phyloP scores from a whole-genome alignment of 176 grass and related monocot genomes.

The Triticum monococcum region DNA sequence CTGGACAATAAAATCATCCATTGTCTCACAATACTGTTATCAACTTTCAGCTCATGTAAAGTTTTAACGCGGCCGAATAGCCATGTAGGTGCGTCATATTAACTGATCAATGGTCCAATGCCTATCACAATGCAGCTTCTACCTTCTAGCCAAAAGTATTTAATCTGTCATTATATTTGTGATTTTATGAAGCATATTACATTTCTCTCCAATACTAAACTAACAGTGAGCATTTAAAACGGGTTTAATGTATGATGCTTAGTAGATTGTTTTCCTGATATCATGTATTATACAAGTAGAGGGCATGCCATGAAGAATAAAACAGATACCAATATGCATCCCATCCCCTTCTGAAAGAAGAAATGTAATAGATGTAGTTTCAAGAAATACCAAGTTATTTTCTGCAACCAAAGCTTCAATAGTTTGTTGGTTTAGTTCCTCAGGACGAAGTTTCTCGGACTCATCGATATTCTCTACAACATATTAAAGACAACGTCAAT shows the following conservation, averaged over 20 bases:
- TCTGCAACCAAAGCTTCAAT: constrained; percentile 97
- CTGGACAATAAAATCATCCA: constrained; percentile 1
- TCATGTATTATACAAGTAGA: background rate
- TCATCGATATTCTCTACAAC: constrained; percentile 77
- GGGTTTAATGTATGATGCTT: background rate
- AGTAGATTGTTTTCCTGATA: background rate
- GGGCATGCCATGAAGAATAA: constrained; percentile 10
- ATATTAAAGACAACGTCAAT: constrained; percentile 25
- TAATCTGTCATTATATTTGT: constrained; percentile 5
- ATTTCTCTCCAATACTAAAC: background rate
- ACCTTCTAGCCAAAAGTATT: constrained; percentile 14
- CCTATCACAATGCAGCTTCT: background rate
- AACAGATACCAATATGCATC: constrained; percentile 3
- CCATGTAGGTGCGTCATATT: background rate
- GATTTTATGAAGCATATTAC: background rate
- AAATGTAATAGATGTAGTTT: constrained; percentile 11
- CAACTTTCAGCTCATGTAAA: background rate
- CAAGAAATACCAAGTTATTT: constrained; percentile 89
- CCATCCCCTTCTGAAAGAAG: constrained; percentile 15
- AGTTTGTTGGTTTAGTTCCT: constrained; percentile 99
- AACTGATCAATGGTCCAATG: background rate
- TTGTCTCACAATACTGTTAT: background rate
- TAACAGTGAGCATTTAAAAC: background rate
- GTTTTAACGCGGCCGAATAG: background rate
- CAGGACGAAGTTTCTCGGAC: constrained; percentile 83